Percentiles rank a stretch among this genome's conserved stretches.
These are phyloP conservation scores for Botrytis fragariae DNA, from an alignment of 2,329 filamentous ascomycete genomes.

Conservation along the genomic window DNA sequence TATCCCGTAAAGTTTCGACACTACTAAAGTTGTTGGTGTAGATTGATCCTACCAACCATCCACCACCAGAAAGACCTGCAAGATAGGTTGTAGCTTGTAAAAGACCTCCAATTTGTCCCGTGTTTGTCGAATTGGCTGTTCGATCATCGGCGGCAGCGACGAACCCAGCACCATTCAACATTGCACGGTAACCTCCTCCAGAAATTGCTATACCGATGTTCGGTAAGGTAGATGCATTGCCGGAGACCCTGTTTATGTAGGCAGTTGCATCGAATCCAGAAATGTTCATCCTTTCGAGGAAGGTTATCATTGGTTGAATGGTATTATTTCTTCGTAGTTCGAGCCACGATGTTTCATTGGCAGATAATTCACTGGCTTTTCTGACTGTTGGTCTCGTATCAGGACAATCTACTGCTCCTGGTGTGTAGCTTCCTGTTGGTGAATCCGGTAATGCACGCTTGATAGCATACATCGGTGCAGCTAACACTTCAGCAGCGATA, in stretches of 20 bases:
- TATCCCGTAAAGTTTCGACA: slow-evolving; percentile 54
- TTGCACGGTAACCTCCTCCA: slow-evolving; percentile 82
- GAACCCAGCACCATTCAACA: slow-evolving; percentile 79
- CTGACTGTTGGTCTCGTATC: slow-evolving; percentile 66
- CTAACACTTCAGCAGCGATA: slow-evolving; percentile 31
- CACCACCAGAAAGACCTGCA: slow-evolving; percentile 76
- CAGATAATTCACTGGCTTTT: slow-evolving; percentile 58
- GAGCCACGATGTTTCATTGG: slow-evolving; percentile 73
- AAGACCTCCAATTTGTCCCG: slow-evolving; percentile 74
- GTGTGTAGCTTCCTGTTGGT: slow-evolving; percentile 66
- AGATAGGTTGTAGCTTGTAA: slow-evolving; percentile 80
- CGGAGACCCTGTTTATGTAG: slow-evolving; percentile 63
- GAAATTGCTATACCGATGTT: slow-evolving; percentile 77
- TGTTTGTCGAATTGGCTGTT: slow-evolving; percentile 57
- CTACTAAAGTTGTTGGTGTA: slow-evolving; percentile 76
- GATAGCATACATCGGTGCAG: slow-evolving; percentile 24
- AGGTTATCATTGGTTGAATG: slow-evolving; percentile 68
- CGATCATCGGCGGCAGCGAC: slow-evolving; percentile 76
- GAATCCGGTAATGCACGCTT: slow-evolving; percentile 38
- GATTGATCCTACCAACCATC: slow-evolving; percentile 81
- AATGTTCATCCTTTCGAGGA: slow-evolving; percentile 71
- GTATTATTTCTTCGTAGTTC: slow-evolving; percentile 68
- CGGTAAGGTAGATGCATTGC: slow-evolving; percentile 57
- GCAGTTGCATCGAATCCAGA: slow-evolving; percentile 70
- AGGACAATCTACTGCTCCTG: slow-evolving; percentile 67